Evolutionary conservation across 2,329 filamentous ascomycete genomes (phyloP).

Genomic region (Mollisiaceae sp.): DNA sequence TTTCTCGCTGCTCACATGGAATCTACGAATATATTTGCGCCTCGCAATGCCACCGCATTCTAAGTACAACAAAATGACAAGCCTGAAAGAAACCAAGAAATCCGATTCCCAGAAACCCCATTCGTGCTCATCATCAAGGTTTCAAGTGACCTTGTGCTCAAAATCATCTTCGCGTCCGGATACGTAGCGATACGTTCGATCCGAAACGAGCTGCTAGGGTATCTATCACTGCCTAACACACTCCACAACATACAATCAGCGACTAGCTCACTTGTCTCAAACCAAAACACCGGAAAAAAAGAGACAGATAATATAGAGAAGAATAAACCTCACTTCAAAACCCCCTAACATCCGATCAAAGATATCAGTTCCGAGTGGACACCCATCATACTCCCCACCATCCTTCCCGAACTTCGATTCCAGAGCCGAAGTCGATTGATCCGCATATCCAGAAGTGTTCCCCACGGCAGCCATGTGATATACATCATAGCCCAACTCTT

Average conservation of each 20-base stretch:
- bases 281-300: not conserved
- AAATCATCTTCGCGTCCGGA: conserved; percentile 26
- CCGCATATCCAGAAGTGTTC: not conserved
- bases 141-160: not conserved
- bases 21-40: no score
- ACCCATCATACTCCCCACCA: not conserved
- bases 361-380: not conserved
- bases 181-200: conserved; percentile 27
- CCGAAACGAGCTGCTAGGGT: conserved; percentile 35
- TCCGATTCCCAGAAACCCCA: no score
- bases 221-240: conserved; percentile 9
- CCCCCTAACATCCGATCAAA: not conserved
- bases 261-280: not conserved
- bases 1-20: no score
- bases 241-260: no score
- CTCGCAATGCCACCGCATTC: no score
- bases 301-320: not conserved
- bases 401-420: not conserved
- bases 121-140: not conserved
- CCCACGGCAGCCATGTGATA: not conserved
- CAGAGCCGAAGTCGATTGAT: conserved; percentile 4
- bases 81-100: not conserved
- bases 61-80: not conserved
- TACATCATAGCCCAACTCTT: conserved; percentile 5
- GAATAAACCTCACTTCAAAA: not conserved